These are phyloP conservation scores for Ustilago cynodontis DNA, from an alignment of 1,284 basidiomycete genomes.

Conservation along the genomic window DNA sequence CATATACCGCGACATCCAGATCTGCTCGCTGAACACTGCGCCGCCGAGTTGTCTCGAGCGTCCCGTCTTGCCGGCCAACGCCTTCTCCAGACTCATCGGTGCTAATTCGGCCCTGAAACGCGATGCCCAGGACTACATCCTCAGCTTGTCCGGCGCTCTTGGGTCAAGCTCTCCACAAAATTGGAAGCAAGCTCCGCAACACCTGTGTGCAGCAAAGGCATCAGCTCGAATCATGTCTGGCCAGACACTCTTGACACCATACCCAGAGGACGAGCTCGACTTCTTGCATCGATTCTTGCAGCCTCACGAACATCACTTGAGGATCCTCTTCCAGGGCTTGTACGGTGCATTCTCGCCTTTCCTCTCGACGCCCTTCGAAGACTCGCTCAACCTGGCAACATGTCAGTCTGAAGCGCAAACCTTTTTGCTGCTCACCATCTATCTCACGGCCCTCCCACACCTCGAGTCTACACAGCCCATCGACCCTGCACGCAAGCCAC, in stretches of 20 bases:
- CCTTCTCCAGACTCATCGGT: constrained; percentile 43
- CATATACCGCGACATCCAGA: constrained; percentile 43
- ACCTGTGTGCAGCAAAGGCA: constrained; percentile 38
- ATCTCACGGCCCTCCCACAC: constrained; percentile 38
- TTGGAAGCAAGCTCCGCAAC: constrained; percentile 27
- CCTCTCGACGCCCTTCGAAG: constrained; percentile 38
- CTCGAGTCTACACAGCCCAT: constrained; percentile 25
- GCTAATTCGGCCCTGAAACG: constrained; percentile 23
- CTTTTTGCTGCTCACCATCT: constrained; percentile 42
- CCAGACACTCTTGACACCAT: constrained; percentile 6
- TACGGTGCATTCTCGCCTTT: constrained; percentile 43
- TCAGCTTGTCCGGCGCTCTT: constrained; percentile 25
- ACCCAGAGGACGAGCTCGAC: constrained; percentile 29
- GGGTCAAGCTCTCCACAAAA: constrained; percentile 3
- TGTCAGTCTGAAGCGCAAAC: constrained; percentile 32
- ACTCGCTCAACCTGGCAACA: constrained; percentile 25
- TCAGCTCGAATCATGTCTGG: constrained; percentile 32
- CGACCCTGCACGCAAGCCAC: constrained; percentile 8
- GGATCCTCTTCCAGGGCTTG: constrained; percentile 37
- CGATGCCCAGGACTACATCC: constrained; percentile 33
- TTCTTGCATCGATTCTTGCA: constrained; percentile 19
- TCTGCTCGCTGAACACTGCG: constrained; percentile 28
- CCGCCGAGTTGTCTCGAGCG: constrained; percentile 24
- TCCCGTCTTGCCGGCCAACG: constrained; percentile 27
- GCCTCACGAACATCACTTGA: constrained; percentile 27